Conservation (phyloP, 2,329 filamentous ascomycete species). For the Cadophora sp. region DNA sequence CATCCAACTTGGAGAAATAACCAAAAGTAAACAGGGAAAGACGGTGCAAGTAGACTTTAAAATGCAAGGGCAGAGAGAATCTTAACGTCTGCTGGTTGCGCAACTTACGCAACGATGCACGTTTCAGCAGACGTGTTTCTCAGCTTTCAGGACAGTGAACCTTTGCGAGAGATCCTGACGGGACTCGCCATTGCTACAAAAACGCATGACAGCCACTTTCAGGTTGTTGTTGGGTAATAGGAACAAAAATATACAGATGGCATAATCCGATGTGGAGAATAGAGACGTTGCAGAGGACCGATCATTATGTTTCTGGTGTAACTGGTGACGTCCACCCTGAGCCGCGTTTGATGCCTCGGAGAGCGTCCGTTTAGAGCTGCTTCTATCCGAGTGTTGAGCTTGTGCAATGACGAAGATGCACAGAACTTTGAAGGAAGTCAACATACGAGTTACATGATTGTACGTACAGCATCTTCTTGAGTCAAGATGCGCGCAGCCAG, state of each 20-base stretch:
- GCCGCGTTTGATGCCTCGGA: background rate
- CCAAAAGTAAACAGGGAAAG: background rate
- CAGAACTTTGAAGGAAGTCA: too few relatives aligned
- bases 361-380: background rate
- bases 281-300: background rate
- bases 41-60: background rate
- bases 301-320: background rate
- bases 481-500: too few relatives aligned
- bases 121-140: background rate
- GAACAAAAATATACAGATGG: background rate
- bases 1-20: background rate
- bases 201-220: conserved; percentile 3
- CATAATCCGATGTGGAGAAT: background rate
- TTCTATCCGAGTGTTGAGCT: background rate
- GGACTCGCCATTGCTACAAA: background rate
- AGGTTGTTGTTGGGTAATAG: background rate
- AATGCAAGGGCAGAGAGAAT: background rate
- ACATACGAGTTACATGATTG: too few relatives aligned
- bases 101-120: background rate
- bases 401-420: background rate
- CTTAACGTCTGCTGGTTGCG: background rate
- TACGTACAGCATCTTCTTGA: too few relatives aligned
- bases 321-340: conserved; percentile 7
- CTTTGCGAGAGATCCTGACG: background rate
- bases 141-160: background rate